Evolutionary conservation across 2,329 filamentous ascomycete genomes (phyloP).

Genomic region (Venturia effusa): DNA sequence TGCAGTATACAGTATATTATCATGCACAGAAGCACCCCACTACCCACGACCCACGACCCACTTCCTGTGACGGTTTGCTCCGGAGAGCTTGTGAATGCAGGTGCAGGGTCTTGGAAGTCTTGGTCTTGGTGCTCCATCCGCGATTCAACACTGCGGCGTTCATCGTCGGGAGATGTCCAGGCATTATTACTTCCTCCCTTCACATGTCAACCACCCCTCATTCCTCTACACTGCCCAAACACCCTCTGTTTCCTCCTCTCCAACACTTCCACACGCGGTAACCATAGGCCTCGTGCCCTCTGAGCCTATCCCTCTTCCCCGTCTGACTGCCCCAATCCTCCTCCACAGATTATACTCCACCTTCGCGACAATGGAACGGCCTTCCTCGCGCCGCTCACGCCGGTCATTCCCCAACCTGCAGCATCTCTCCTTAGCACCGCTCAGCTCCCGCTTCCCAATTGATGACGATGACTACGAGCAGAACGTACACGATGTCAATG

Average conservation of each 20-base stretch:
- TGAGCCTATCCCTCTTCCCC: neutral
- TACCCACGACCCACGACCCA: no score
- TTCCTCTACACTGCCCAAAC: neutral
- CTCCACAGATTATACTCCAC: constrained; percentile 2
- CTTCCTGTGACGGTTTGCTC: neutral
- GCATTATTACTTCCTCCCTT: neutral
- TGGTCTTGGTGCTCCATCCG: neutral
- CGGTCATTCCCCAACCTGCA: constrained; percentile 50
- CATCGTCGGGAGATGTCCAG: neutral
- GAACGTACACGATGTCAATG: constrained; percentile 17
- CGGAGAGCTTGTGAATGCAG: neutral
- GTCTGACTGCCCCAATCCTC: neutral
- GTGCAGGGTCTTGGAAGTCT: no score
- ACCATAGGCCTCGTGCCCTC: neutral
- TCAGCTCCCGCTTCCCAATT: constrained; percentile 43
- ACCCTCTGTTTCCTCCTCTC: neutral
- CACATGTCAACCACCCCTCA: neutral
- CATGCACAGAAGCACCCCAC: no score
- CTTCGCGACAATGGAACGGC: constrained; percentile 3
- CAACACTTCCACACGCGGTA: neutral
- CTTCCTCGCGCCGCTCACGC: constrained; percentile 19
- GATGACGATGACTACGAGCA: constrained; percentile 29
- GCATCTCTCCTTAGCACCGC: constrained; percentile 50
- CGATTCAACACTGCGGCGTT: neutral
- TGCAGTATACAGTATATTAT: no score